These are phyloP conservation scores for Tripidium arundinaceum DNA, from an alignment of 202 grass and related monocot genomes.

Conservation along the genomic window DNA sequence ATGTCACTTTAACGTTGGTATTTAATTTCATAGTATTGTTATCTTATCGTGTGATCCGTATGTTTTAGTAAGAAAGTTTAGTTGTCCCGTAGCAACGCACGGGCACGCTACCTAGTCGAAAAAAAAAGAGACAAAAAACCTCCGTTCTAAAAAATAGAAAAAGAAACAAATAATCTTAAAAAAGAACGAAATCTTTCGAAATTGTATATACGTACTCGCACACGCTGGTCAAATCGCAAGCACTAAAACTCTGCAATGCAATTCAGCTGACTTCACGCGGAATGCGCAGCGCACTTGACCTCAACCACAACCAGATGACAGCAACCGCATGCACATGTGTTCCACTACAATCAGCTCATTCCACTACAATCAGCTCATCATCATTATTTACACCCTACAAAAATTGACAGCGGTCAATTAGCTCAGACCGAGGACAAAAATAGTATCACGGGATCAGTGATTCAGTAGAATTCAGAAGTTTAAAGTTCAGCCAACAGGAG, in stretches of 20 bases:
- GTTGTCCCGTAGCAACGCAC: too few species aligned
- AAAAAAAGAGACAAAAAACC: background rate
- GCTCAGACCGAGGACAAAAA: background rate
- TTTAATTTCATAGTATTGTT: too few species aligned
- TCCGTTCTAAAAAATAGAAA: background rate
- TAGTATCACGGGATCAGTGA: background rate
- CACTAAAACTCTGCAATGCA: constrained; percentile 3
- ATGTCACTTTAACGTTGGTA: too few species aligned
- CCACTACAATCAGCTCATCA: constrained; percentile 1
- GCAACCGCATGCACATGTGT: background rate
- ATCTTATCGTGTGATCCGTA: too few species aligned
- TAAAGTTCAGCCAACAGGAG: background rate
- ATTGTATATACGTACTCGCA: background rate
- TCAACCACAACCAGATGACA: constrained; percentile 9
- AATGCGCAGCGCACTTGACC: background rate
- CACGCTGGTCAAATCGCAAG: background rate
- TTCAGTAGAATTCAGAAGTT: background rate
- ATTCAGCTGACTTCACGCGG: background rate
- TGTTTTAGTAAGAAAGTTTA: too few species aligned
- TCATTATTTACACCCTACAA: constrained; percentile 32
- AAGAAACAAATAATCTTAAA: background rate
- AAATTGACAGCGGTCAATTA: background rate
- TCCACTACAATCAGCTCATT: too few species aligned
- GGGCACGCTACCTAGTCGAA: too few species aligned
- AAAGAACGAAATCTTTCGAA: background rate